Evolutionary conservation across 331 rosid species (phyloP).

Genomic region (Malus hybrid): DNA sequence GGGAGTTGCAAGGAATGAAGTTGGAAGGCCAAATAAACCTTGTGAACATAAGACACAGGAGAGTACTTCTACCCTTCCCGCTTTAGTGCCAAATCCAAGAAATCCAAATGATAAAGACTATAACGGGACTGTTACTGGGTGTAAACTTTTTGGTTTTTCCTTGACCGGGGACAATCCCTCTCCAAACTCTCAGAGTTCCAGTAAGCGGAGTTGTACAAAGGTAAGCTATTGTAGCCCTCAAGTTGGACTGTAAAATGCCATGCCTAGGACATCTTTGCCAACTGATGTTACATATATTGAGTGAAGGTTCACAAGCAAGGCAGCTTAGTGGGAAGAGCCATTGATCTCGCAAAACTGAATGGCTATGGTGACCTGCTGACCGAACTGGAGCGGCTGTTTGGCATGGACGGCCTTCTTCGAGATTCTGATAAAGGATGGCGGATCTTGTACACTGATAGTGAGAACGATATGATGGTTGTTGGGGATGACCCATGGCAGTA

Average conservation of each 20-base stretch:
- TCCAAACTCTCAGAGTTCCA: slow-evolving; percentile 40
- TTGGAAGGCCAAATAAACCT: slow-evolving; percentile 29
- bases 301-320: slow-evolving; percentile 99
- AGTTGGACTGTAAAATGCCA: slow-evolving; percentile 32
- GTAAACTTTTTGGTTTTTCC: slow-evolving; percentile 79
- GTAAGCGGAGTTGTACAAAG: slow-evolving; percentile 93
- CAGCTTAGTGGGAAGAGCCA: slow-evolving; percentile 93
- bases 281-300: slow-evolving; percentile 41
- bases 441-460: slow-evolving; percentile 81
- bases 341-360: slow-evolving; percentile 79
- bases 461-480: slow-evolving; percentile 92
- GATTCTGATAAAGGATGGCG: slow-evolving; percentile 85
- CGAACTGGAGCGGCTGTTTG: slow-evolving; percentile 82
- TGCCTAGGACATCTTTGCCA: slow-evolving; percentile 41
- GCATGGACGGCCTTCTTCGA: slow-evolving; percentile 89
- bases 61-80: slow-evolving; percentile 32
- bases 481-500: slow-evolving; percentile 98
- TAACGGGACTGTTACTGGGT: slow-evolving; percentile 38
- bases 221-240: slow-evolving; percentile 55
- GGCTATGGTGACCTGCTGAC: slow-evolving; percentile 66
- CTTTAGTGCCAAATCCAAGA: slow-evolving; percentile 35
- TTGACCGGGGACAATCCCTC: slow-evolving; percentile 52
- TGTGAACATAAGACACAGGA: slow-evolving; percentile 47
- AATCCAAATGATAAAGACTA: slow-evolving; percentile 45
- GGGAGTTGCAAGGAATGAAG: slow-evolving; percentile 43